Conservation (phyloP, 331 rosid genomes). For the Rhamnella rubrinervis region DNA sequence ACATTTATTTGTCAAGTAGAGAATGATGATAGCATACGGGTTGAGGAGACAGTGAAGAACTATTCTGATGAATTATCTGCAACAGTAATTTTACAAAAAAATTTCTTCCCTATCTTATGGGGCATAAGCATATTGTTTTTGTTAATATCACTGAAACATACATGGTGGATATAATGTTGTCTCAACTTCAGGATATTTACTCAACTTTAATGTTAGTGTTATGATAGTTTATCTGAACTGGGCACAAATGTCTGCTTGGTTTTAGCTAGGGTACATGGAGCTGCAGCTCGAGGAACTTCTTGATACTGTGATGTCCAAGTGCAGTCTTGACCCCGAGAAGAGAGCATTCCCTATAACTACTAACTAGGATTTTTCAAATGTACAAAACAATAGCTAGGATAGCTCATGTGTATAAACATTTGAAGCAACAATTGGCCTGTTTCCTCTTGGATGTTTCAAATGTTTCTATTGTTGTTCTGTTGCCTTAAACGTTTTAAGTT, state of each 20-base stretch:
- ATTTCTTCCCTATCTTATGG: constrained; percentile 6
- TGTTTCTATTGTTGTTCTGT: not conserved
- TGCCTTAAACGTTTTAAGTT: not conserved
- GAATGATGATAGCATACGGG: constrained; percentile 38
- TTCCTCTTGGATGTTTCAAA: not conserved
- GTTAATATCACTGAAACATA: not conserved
- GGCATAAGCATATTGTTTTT: not conserved
- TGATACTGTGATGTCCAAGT: constrained; percentile 46
- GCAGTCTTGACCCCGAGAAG: constrained; percentile 35
- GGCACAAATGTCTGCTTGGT: constrained; percentile 13
- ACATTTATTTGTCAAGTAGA: constrained; percentile 43
- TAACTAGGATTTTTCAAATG: not conserved
- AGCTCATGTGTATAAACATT: no score
- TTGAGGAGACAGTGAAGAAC: constrained; percentile 47
- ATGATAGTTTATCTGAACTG: constrained; percentile 18
- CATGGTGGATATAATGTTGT: no score
- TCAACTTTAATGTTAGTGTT: no score
- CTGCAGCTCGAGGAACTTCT: constrained; percentile 70
- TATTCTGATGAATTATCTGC: constrained; percentile 51
- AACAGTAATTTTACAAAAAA: constrained; percentile 48
- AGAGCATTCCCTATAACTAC: not conserved
- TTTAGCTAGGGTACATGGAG: constrained; percentile 75
- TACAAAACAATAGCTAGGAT: no score
- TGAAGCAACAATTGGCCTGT: no score
- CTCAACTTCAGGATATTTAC: no score